Conservation (phyloP, 163 green algal genomes). For the Scenedesmus sp. region DNA sequence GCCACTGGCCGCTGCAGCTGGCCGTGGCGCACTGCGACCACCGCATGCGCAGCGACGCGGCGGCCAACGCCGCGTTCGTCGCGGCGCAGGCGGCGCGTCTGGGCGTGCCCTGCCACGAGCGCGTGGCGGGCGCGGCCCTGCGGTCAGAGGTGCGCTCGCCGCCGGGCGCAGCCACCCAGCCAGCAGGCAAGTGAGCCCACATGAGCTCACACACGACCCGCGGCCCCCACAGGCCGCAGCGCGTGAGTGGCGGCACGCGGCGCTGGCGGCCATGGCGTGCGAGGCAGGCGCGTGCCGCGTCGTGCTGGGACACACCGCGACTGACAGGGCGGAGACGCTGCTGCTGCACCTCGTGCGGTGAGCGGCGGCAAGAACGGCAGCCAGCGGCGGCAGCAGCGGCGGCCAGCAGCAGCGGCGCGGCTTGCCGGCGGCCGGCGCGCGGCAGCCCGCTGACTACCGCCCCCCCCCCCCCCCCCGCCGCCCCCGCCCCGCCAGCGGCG, state of each 20-base stretch:
- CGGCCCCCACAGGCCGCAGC: slow-evolving; percentile 40
- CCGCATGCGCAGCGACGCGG: slow-evolving; percentile 52
- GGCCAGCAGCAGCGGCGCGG: not conserved
- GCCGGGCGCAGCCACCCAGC: not conserved
- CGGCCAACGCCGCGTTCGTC: slow-evolving; percentile 53
- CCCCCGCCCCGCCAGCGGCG: too few species aligned
- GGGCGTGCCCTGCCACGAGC: slow-evolving; percentile 20
- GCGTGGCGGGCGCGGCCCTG: not conserved
- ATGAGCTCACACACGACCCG: not conserved
- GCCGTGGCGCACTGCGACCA: slow-evolving; percentile 62
- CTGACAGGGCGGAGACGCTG: slow-evolving; percentile 61
- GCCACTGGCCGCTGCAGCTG: slow-evolving; percentile 44
- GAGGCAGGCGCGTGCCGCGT: slow-evolving; percentile 42
- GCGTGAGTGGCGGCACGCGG: slow-evolving; percentile 56
- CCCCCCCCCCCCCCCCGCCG: too few species aligned
- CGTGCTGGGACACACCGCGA: slow-evolving; percentile 59
- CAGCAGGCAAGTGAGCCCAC: not conserved
- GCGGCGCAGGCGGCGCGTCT: slow-evolving; percentile 2
- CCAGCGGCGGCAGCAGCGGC: not conserved
- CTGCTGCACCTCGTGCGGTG: slow-evolving; percentile 62
- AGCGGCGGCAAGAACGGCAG: not conserved
- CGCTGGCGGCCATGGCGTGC: slow-evolving; percentile 33
- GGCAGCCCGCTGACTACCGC: not conserved
- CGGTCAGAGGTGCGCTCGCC: not conserved
- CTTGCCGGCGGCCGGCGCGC: not conserved